Evolutionary conservation across 805 yeast genomes (phyloP), one percentile per base, ranked within the genome.

Genomic region (Saccharomycopsis microspora): DNA sequence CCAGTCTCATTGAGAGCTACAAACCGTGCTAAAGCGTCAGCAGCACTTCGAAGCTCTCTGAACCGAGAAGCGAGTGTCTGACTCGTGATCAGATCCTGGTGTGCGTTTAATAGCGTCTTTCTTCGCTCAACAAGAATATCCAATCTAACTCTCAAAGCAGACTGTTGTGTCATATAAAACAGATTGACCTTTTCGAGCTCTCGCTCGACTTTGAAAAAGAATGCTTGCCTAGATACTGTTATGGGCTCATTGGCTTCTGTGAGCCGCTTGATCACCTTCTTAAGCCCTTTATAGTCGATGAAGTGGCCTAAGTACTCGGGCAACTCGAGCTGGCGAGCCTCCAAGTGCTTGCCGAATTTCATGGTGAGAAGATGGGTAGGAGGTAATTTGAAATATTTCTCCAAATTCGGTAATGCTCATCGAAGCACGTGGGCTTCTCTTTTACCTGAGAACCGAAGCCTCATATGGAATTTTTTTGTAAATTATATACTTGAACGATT

Each of bases 271-370:
- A 90, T 90, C 55, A 89, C 74, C 71, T 90, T 93, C 64, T 90
- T 90, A 50, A 90, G 69, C 3, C 90, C 93, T 68, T 93, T 93
- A 66, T 93, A 93, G 67, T 93, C 88, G 60, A 93, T 90, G 68
- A 90, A 93, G 61, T 86, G 83, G 37, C 90, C 88, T 44, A 94
- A 80, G 63, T 93, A 93, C 64, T 93, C 98, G 7, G 97, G 97
- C 50, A 90, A 70, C 64, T 90, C 97, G 56, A 93, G 71, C 66
- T 88, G 96, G 61, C 97, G 78, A 40, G 94, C 84, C 54, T 95
- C 97, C 61, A 93, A 71, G 60, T 87, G 85, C 65, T 93, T 93
- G 45, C 98, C 98, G 64, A 88, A 93, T 71, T 93, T 93, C 98
- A 69, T 68, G 29, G 36, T 34, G 36, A 9, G 19, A 19, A 19